A percentile compares a stretch with the other conserved stretches of the same genome.
Conservation (phyloP, 768 basidiomycete species). For the Serendipita sp. region DNA sequence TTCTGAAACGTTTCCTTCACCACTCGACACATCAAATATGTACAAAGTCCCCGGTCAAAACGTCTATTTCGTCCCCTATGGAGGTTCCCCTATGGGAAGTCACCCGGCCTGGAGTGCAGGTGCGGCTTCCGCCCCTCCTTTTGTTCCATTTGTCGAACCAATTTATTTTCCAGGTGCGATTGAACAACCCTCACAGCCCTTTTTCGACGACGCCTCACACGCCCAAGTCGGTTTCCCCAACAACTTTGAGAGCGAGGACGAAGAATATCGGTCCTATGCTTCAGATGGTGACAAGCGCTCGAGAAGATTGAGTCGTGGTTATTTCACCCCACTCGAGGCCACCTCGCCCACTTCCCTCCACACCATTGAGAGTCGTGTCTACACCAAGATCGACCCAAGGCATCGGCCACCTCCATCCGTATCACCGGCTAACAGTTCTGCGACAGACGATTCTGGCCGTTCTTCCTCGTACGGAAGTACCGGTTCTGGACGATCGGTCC, state of each 20-base stretch:
- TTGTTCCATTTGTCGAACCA: background rate
- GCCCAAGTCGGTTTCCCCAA: background rate
- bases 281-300: background rate
- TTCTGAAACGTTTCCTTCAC: background rate
- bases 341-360: background rate
- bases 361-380: background rate
- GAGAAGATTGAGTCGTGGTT: background rate
- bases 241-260: background rate
- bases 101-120: background rate
- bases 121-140: background rate
- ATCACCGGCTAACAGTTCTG: slow-evolving; percentile 2
- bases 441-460: slow-evolving; percentile 1
- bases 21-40: background rate
- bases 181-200: background rate
- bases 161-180: background rate
- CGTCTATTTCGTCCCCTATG: background rate
- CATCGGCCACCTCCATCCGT: background rate
- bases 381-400: background rate
- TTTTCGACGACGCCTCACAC: background rate
- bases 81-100: background rate
- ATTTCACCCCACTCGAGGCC: background rate
- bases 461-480: background rate
- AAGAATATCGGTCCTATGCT: background rate
- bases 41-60: slow-evolving; percentile 4
- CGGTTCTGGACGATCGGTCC: background rate